These are phyloP conservation scores for Aspergillus haitiensis DNA, from an alignment of 495 filamentous ascomycete genomes.

Conservation along the genomic window DNA sequence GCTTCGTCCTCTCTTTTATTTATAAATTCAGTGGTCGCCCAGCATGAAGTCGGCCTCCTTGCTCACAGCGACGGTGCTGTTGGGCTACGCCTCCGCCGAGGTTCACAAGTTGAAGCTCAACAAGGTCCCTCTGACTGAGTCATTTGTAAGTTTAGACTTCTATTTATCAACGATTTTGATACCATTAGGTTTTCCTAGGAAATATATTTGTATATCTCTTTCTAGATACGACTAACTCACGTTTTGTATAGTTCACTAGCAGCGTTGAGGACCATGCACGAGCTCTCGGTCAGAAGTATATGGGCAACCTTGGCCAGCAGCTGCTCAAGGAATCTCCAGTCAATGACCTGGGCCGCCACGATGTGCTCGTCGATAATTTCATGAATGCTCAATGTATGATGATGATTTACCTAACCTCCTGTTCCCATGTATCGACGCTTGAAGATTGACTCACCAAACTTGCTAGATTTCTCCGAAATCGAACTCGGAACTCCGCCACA, in stretches of 20 bases:
- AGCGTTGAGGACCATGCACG: constrained; percentile 79
- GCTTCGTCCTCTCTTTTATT: constrained; percentile 12
- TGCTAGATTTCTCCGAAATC: constrained; percentile 94
- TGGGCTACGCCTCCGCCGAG: constrained; percentile 77
- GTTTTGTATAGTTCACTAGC: constrained; percentile 58
- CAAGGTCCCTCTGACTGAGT: constrained; percentile 90
- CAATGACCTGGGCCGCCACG: constrained; percentile 67
- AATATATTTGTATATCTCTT: not conserved
- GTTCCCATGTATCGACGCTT: not conserved
- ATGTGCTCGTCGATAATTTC: constrained; percentile 93
- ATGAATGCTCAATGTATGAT: constrained; percentile 95
- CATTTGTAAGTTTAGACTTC: constrained; percentile 66
- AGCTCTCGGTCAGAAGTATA: constrained; percentile 78
- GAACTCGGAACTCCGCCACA: constrained; percentile 89
- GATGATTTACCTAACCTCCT: constrained; percentile 4
- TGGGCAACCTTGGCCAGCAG: constrained; percentile 72
- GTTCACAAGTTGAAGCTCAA: constrained; percentile 94
- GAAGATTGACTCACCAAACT: constrained; percentile 9
- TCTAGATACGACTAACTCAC: constrained; percentile 20
- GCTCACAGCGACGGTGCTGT: constrained; percentile 75
- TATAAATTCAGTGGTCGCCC: constrained; percentile 21
- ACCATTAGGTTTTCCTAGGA: not conserved
- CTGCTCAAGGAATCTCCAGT: constrained; percentile 75
- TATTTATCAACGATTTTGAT: not conserved
- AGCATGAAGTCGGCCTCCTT: constrained; percentile 81